Evolutionary conservation across 2,329 filamentous ascomycete species (phyloP), one percentile per base, ranked within the genome.

Genomic region (Iodosphaeria phyllophila): DNA sequence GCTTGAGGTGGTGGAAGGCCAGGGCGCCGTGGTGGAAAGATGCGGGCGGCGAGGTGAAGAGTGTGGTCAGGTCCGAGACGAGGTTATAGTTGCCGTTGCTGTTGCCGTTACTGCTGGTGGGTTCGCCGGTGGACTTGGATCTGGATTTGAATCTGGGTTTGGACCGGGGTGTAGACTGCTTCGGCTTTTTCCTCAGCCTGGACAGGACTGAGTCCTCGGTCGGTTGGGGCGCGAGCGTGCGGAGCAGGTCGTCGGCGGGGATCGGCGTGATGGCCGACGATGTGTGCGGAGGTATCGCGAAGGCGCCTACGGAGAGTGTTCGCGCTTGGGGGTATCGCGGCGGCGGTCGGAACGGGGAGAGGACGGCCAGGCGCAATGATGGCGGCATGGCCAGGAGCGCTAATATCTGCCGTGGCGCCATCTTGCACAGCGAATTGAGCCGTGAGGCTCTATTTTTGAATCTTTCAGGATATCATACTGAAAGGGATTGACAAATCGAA

Each of bases 1-100:
- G 40, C 16, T 51, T 52, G 30, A 69, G 51, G 37, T 61, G 40
- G 26, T 56, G 51, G 32, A 65, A 56, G 22, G 41, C 31, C 10
- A 34, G 34, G 18, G 39, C 38, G 16, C 31, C 36, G 26, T 44
- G 37, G 6, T 35, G 26, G 20, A 46, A 43, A 5, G 28, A 32
- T 1, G 42, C 36, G 0, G 36, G 37, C 18, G 37, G 38, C 26
- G 30, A 33, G 8, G 32, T 40, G 29, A 44, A 46, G 5, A 46
- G 27, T 6, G 28, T 27, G 6, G 15, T 31, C 16, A 46, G 24
- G 18, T 32, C 36, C 14, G 37, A 31, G 12, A 33, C 27, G n/a
- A 48, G 26, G 14, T 37, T 30, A 15, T 39, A 25, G 19, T 32
- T 33, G 8, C 35, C 28, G 3, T 32, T 30, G 3, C 33, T 33